Evolutionary conservation across 108 stramenopile genomes (phyloP).

Genomic region (Asterionellopsis glacialis): DNA sequence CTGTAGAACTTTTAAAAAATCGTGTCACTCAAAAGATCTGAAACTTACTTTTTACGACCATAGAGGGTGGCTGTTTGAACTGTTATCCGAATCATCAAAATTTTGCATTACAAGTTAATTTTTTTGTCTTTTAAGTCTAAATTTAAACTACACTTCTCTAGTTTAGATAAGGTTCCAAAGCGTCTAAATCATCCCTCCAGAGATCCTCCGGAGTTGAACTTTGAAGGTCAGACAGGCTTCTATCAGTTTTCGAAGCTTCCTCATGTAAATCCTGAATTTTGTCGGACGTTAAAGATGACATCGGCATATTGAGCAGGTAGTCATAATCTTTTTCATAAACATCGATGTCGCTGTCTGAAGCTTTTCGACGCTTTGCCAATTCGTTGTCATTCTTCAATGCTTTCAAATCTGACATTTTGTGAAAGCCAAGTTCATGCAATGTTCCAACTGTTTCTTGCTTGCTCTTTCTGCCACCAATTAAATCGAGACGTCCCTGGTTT

Average conservation of each 20-base stretch:
- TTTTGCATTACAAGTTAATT: no score
- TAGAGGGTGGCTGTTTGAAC: no score
- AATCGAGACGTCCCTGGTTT: slow-evolving; percentile 18
- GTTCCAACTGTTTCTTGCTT: slow-evolving; percentile 65
- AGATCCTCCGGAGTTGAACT: slow-evolving; percentile 54
- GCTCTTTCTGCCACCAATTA: slow-evolving; percentile 52
- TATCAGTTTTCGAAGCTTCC: slow-evolving; percentile 55
- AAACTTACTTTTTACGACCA: no score
- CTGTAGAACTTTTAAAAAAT: no score
- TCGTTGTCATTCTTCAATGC: slow-evolving; percentile 46
- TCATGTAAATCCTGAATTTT: slow-evolving; percentile 60
- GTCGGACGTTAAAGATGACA: slow-evolving; percentile 75
- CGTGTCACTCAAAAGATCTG: no score
- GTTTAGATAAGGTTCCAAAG: slow-evolving; percentile 51
- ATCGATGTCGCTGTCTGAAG: slow-evolving; percentile 12
- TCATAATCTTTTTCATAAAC: slow-evolving; percentile 47
- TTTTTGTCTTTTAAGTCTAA: no score
- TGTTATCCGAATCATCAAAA: no score
- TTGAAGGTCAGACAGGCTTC: slow-evolving; percentile 43
- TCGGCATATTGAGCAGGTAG: slow-evolving; percentile 81
- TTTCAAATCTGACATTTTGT: slow-evolving; percentile 44
- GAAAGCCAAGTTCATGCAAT: slow-evolving; percentile 59
- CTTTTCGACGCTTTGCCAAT: slow-evolving; percentile 15
- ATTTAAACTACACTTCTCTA: no score
- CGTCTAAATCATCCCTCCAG: slow-evolving; percentile 82